These are phyloP conservation scores for Hyphopichia khmerensis DNA, from an alignment of 1,139 yeast genomes.

Conservation along the genomic window DNA sequence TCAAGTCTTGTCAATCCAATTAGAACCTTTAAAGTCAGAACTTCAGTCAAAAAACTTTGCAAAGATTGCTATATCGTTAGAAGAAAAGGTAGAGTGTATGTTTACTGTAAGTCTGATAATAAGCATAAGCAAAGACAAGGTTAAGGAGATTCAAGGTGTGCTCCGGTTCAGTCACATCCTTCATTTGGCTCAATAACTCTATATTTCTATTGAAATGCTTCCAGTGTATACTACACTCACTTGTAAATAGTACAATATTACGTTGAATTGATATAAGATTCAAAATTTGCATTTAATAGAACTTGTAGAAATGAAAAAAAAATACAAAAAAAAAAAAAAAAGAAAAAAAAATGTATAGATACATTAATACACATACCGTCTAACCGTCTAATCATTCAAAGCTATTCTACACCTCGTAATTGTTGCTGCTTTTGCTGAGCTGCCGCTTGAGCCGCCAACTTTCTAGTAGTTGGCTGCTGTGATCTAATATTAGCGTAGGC, in stretches of 20 bases:
- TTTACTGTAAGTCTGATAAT: slow-evolving; percentile 87
- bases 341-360: not conserved
- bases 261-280: too few species aligned
- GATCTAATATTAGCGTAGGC: slow-evolving; percentile 6
- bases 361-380: too few species aligned
- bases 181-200: not conserved
- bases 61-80: slow-evolving; percentile 89
- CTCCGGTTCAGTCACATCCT: not conserved
- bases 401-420: not conserved
- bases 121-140: slow-evolving; percentile 98
- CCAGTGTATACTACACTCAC: too few species aligned
- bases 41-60: slow-evolving; percentile 91
- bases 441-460: slow-evolving; percentile 24
- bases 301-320: too few species aligned
- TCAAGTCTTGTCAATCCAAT: slow-evolving; percentile 9
- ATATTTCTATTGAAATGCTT: not conserved
- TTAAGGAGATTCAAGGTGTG: slow-evolving; percentile 23
- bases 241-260: too few species aligned
- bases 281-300: too few species aligned
- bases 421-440: slow-evolving; percentile 8
- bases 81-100: slow-evolving; percentile 91
- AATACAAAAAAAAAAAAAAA: not conserved
- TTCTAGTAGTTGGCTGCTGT: slow-evolving; percentile 37
- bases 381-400: too few species aligned
- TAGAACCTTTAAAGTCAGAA: slow-evolving; percentile 45